Percentiles rank a stretch among this genome's conserved stretches.
Evolutionary conservation across 208 protist species (phyloP).

Genomic region (Trypanosoma brucei): DNA sequence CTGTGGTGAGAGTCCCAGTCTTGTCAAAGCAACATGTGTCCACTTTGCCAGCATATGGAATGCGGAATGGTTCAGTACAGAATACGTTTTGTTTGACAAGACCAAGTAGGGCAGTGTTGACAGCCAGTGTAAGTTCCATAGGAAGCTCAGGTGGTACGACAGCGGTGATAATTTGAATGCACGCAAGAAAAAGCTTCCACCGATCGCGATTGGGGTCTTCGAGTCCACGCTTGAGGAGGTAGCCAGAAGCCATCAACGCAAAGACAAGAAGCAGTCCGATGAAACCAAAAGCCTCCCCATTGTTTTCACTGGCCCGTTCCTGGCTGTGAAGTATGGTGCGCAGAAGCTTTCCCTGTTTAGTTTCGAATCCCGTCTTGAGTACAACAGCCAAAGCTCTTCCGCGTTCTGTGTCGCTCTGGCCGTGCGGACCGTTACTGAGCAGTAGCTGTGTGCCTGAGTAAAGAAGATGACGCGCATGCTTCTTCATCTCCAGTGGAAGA

Average conservation of each 20-base stretch:
- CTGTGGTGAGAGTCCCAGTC: conserved; percentile 98
- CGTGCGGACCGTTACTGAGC: conserved; percentile 74
- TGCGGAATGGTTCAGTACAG: conserved; percentile 98
- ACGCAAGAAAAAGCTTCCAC: conserved; percentile 98
- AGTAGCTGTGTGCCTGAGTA: conserved; percentile 95
- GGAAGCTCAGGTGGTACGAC: conserved; percentile 99
- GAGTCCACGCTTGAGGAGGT: conserved; percentile 92
- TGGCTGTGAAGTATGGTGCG: conserved; percentile 91
- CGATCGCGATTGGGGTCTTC: conserved; percentile 72
- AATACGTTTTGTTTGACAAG: conserved; percentile 91
- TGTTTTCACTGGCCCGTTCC: conserved; percentile 94
- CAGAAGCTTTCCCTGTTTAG: conserved; percentile 96
- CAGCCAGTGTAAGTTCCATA: conserved; percentile 98
- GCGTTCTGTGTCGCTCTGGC: conserved; percentile 36
- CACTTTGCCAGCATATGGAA: conserved; percentile 98
- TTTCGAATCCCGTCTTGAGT: conserved; percentile 98
- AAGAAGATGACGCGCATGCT: conserved; percentile 90
- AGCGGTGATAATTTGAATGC: conserved; percentile 97
- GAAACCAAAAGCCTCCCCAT: conserved; percentile 93
- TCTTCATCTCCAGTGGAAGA: conserved; percentile 72
- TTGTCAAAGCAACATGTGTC: conserved; percentile 99
- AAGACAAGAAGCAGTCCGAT: conserved; percentile 97
- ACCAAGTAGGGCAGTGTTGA: conserved; percentile 95
- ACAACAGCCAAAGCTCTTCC: conserved; percentile 91
- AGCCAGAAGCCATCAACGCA: conserved; percentile 91